Base-by-base conservation (phyloP, 2,329 filamentous ascomycete species). In the Leptographium radiaticola region DNA sequence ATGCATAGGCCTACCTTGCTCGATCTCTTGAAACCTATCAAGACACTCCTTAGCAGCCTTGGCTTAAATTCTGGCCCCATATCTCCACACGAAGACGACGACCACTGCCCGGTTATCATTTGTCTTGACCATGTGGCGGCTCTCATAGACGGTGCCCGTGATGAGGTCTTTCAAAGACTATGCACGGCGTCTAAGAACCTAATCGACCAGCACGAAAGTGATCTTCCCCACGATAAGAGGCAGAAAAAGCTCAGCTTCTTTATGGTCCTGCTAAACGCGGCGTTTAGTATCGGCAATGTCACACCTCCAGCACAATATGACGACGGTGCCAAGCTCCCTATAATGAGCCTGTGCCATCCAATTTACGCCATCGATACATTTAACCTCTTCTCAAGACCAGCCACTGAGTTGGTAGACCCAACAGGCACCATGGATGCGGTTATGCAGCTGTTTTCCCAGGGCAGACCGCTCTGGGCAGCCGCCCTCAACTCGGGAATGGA, bases 101-200 rank as follows among this genome's bases (percentile, higher is more conserved):
- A 11, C 12, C n/a, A 25, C 10, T 8, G 8, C 31, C 30, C 33
- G 9, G 20, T 38, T 15, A 49, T 53, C 12, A 11, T 53, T 18
- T 53, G 52, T n/a, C 38, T 53, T 25, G 52, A 53, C 20, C 45
- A 53, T 18, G 45, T 45, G 6, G 18, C 45, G n/a, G 30, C 45
- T 1, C 39, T 53, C 11, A 30, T 53, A 2, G 38, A 49, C 13
- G 30, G 25, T 12, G 25, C 6, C 3, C 10, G 20, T 12, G 38
- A 48, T n/a, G 10, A 16, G 7, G 45, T 20, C 4, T 53, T 53
- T 10, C 38, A 18, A 2, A 44, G 6, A 5, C 31, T 53, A 5
- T 45, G 38, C 63, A 18, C 62, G 20, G 45, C 45, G 10, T 25
- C 45, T 8, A 15, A 33, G 20, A 52, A 20, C 3, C 16, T 18